Base-by-base conservation (phyloP, 176 grass and related monocot species). In the Thinopyrum elongatum region DNA sequence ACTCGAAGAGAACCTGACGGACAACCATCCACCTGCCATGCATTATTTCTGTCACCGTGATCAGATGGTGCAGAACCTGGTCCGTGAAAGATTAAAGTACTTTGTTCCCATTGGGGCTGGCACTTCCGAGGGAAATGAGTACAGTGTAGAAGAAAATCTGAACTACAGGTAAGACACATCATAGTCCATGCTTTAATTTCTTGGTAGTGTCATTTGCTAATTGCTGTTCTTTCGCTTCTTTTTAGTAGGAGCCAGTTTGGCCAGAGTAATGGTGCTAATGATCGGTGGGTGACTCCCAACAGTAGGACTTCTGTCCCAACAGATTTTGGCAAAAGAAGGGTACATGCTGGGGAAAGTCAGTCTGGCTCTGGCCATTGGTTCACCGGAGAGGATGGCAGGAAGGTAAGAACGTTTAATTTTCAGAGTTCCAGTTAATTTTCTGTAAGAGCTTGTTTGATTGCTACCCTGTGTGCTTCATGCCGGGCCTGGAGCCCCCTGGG, bases 351-450 rank as follows among this genome's bases (percentile, higher is more conserved):
- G 81, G 93, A 80, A 65, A 76, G 46, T 62, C 81, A 85, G 22
- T 90, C 95, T 81, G 96, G 96, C 42, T 89, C 95, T 86, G 93
- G 96, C 76, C 96, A 92, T 84, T 98, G 93, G 96, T 90, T 92
- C 77, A 98, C 96, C 13, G 78, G 68, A 55, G 80, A 95, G 29
- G 82, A 86, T 59, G 93, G 96, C 47, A 92, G 33, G 80, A 98
- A 88, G 96, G 96, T 95, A 86, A 73, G 33, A n/a, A 38, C 4
- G 10, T 34, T 55, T 61, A 51, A 41, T 29, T 82, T 80, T 30
- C 5, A 67, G 10, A 57, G 17, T 81, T 77, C 55, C 15, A 51
- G 10, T 53, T 80, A 27, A 82, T 38, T 27, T 57, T 57, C 19
- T 57, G 51, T 21, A 57, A 21, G 51, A 19, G 6, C 19, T 46